These are phyloP conservation scores for Collybiopsis confluens DNA, from an alignment of 768 basidiomycete genomes.

Conservation along the genomic window DNA sequence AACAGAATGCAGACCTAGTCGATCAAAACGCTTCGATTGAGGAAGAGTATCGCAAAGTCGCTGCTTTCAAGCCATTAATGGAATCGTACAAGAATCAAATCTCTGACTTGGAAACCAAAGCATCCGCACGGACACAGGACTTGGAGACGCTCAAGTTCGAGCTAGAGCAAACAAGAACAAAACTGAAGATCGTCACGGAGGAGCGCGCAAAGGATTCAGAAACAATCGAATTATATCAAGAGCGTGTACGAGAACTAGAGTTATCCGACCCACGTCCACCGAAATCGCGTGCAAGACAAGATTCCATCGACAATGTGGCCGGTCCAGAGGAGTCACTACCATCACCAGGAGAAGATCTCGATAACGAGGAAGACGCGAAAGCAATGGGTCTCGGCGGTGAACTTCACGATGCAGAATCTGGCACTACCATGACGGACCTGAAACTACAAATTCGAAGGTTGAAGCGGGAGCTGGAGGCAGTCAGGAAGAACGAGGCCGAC, in stretches of 20 bases:
- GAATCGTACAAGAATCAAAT: conserved; percentile 91
- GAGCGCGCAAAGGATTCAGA: conserved; percentile 80
- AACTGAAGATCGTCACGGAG: conserved; percentile 60
- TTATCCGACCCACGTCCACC: conserved; percentile 33
- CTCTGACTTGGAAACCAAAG: conserved; percentile 71
- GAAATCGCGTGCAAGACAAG: conserved; percentile 11
- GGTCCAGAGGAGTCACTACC: conserved; percentile 45
- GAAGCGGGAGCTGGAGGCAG: conserved; percentile 73
- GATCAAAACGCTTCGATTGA: conserved; percentile 91
- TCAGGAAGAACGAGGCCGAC: conserved; percentile 72
- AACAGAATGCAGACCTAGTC: conserved; percentile 87
- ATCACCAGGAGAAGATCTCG: conserved; percentile 23
- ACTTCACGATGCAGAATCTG: conserved; percentile 79
- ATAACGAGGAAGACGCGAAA: conserved; percentile 38
- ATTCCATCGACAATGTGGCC: neutral
- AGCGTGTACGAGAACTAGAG: conserved; percentile 86
- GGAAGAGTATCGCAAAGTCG: conserved; percentile 85
- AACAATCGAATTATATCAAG: conserved; percentile 84
- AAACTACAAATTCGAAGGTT: conserved; percentile 84
- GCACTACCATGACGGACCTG: conserved; percentile 87
- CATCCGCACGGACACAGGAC: conserved; percentile 62
- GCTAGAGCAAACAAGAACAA: conserved; percentile 69
- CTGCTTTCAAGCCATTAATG: conserved; percentile 83
- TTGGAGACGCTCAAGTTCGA: conserved; percentile 70
- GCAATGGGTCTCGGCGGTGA: conserved; percentile 74